These are phyloP conservation scores for Ogataea pilisensis DNA, from an alignment of 805 yeast species.

Conservation along the genomic window DNA sequence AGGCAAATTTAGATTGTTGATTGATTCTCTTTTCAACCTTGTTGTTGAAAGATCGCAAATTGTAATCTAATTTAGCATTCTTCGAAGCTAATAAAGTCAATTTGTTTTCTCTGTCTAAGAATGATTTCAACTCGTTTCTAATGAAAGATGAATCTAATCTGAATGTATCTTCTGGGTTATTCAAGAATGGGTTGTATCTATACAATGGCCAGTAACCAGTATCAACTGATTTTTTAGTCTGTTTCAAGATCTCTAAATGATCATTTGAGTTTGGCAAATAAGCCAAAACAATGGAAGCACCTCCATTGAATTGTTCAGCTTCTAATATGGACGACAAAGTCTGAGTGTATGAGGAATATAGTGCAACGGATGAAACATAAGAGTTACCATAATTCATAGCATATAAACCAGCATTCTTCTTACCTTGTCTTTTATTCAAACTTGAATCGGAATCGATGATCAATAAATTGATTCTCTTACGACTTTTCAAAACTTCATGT, in stretches of 20 bases:
- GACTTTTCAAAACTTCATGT: constrained; percentile 71
- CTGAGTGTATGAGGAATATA: constrained; percentile 91
- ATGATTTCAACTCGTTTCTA: constrained; percentile 68
- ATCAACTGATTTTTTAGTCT: constrained; percentile 86
- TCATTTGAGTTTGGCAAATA: constrained; percentile 78
- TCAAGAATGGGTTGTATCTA: constrained; percentile 68
- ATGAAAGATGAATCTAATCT: constrained; percentile 81
- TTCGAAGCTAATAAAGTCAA: constrained; percentile 68
- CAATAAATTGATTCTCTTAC: constrained; percentile 73
- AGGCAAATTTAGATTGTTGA: constrained; percentile 71
- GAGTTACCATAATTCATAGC: constrained; percentile 90
- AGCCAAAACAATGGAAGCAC: constrained; percentile 90
- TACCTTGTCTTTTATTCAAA: constrained; percentile 48
- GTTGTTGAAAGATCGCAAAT: constrained; percentile 61
- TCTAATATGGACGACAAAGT: constrained; percentile 83
- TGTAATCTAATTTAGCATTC: constrained; percentile 74
- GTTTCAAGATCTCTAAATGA: constrained; percentile 72
- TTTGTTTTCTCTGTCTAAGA: constrained; percentile 86
- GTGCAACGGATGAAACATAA: constrained; percentile 92
- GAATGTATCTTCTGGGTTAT: constrained; percentile 50
- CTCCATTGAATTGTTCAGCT: constrained; percentile 74
- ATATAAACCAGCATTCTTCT: constrained; percentile 89
- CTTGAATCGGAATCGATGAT: constrained; percentile 84
- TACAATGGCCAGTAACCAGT: constrained; percentile 97
- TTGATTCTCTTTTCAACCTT: constrained; percentile 49